phyloP scores from a whole-genome alignment of 345 rosid genomes.

The Odontarrhena argentea region DNA sequence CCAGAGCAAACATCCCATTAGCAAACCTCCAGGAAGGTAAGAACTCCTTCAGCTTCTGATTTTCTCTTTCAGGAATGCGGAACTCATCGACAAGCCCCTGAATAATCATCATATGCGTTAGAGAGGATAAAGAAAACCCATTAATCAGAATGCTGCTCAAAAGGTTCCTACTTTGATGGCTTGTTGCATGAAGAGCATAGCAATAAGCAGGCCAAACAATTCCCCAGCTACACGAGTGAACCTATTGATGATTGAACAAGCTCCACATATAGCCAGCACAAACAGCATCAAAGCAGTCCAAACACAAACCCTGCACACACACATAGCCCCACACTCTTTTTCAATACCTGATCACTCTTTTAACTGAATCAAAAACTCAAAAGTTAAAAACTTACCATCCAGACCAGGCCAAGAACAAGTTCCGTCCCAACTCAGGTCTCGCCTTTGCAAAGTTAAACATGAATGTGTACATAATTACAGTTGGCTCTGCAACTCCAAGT shows the following conservation, averaged over 20 bases:
- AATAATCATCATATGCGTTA: slow-evolving; percentile 7
- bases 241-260: slow-evolving; percentile 93
- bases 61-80: slow-evolving; percentile 67
- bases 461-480: slow-evolving; percentile 95
- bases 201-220: slow-evolving; percentile 92
- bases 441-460: slow-evolving; percentile 95
- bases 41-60: slow-evolving; percentile 53
- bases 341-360: slow-evolving; percentile 1
- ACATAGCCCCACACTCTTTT: slow-evolving; percentile 2
- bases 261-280: slow-evolving; percentile 82
- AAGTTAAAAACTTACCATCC: slow-evolving; percentile 60
- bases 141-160: slow-evolving; percentile 3
- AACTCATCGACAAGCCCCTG: slow-evolving; percentile 94
- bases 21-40: slow-evolving; percentile 87
- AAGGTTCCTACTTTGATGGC: slow-evolving; percentile 70
- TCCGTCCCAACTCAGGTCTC: slow-evolving; percentile 74
- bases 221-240: slow-evolving; percentile 97
- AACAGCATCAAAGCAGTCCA: slow-evolving; percentile 90
- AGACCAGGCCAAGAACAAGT: slow-evolving; percentile 87
- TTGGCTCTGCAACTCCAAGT: slow-evolving; percentile 98
- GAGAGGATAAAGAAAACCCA: slow-evolving; percentile 1
- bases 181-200: slow-evolving; percentile 98
- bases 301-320: slow-evolving; percentile 76
- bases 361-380: background rate
- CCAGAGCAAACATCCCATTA: slow-evolving; percentile 94